These are phyloP conservation scores for Lepidopterella palustris DNA, from an alignment of 495 filamentous ascomycete species.

Conservation along the genomic window DNA sequence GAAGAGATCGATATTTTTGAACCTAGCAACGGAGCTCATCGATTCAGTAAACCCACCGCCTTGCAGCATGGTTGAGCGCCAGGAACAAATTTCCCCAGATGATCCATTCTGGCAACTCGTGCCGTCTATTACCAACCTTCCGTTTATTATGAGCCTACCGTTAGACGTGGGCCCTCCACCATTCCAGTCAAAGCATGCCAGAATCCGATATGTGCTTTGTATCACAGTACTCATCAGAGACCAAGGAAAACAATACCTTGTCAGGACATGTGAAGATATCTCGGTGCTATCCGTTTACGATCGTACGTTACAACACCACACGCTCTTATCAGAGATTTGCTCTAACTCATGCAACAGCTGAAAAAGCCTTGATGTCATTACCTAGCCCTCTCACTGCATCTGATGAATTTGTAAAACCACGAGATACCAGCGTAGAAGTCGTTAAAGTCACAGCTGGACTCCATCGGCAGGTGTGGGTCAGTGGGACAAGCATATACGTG, in stretches of 20 bases:
- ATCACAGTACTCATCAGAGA: constrained; percentile 39
- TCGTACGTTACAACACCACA: constrained; percentile 26
- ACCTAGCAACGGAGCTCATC: constrained; percentile 46
- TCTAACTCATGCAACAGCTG: constrained; percentile 36
- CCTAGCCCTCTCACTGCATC: constrained; percentile 45
- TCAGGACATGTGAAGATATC: constrained; percentile 37
- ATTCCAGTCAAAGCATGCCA: constrained; percentile 46
- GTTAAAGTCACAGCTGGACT: constrained; percentile 48
- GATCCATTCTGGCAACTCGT: constrained; percentile 44
- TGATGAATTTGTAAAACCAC: constrained; percentile 42
- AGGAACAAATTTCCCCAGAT: constrained; percentile 26
- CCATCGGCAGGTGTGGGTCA: constrained; percentile 54
- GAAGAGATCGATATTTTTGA: constrained; percentile 44
- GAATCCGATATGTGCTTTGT: constrained; percentile 46
- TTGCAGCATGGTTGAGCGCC: constrained; percentile 41
- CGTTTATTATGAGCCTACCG: constrained; percentile 49
- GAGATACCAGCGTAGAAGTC: constrained; percentile 34
- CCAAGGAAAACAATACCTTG: constrained; percentile 37
- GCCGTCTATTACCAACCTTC: constrained; percentile 41
- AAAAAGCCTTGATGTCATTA: constrained; percentile 48
- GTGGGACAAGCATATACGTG: constrained; percentile 49
- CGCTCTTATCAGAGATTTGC: constrained; percentile 18
- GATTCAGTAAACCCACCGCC: constrained; percentile 47
- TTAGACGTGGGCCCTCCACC: constrained; percentile 50
- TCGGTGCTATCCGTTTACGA: constrained; percentile 35